Conservation (phyloP, 495 filamentous ascomycete genomes). For the Aspergillus haitiensis region DNA sequence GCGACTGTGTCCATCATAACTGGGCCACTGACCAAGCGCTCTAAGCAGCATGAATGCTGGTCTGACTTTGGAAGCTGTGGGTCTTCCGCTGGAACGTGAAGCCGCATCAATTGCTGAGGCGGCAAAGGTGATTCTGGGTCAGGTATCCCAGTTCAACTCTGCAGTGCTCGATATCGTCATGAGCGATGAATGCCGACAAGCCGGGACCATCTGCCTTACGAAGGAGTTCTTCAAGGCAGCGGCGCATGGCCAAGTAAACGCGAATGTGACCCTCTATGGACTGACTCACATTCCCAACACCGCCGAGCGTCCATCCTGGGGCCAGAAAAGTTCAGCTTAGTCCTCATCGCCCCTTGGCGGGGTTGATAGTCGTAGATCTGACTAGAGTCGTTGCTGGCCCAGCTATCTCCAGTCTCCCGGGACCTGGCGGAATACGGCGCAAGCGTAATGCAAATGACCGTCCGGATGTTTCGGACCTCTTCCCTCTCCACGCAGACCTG, state of each 20-base stretch:
- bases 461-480: neutral
- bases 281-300: constrained; percentile 33
- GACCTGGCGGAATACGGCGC: constrained; percentile 58
- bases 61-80: constrained; percentile 41
- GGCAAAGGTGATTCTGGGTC: constrained; percentile 4
- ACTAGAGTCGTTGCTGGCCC: constrained; percentile 61
- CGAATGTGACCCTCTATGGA: constrained; percentile 50
- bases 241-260: constrained; percentile 53
- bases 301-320: constrained; percentile 43
- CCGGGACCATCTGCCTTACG: constrained; percentile 51
- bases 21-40: no score
- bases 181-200: constrained; percentile 51
- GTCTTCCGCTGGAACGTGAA: constrained; percentile 32
- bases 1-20: no score
- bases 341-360: constrained; percentile 45
- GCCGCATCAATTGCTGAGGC: constrained; percentile 4
- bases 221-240: constrained; percentile 46
- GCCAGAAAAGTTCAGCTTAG: constrained; percentile 19
- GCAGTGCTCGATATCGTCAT: constrained; percentile 43
- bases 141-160: constrained; percentile 7
- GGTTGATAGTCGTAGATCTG: constrained; percentile 59
- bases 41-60: constrained; percentile 52
- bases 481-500: neutral
- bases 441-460: constrained; percentile 58
- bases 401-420: constrained; percentile 46